These are phyloP conservation scores for Apium graveolens DNA, from an alignment of 129 eudicot genomes.

Conservation along the genomic window DNA sequence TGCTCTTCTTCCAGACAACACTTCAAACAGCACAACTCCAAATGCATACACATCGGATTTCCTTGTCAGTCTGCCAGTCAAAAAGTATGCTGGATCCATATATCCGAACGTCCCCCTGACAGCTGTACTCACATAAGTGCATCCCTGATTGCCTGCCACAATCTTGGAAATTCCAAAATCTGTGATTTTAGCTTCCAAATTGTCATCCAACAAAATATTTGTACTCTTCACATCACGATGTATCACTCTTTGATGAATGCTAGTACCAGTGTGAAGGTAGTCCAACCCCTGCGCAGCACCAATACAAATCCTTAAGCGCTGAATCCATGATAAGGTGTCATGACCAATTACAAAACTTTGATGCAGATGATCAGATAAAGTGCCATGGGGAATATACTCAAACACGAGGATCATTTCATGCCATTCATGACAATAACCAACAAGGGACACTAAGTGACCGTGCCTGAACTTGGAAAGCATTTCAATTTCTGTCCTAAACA, in stretches of 20 bases:
- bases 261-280: constrained; percentile 40
- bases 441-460: constrained; percentile 32
- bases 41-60: constrained; percentile 40
- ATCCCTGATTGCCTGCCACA: constrained; percentile 1
- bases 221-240: constrained; percentile 45
- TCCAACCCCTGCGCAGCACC: constrained; percentile 53
- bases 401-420: constrained; percentile 36
- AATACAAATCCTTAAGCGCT: constrained; percentile 30
- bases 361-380: constrained; percentile 31
- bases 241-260: constrained; percentile 30
- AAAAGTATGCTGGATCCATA: constrained; percentile 42
- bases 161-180: constrained; percentile 51
- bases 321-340: constrained; percentile 30
- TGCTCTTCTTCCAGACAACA: constrained; percentile 38
- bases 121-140: constrained; percentile 25
- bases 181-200: constrained; percentile 26
- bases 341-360: not conserved
- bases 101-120: constrained; percentile 52
- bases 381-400: constrained; percentile 36
- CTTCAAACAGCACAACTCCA: constrained; percentile 39
- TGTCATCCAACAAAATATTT: constrained; percentile 39
- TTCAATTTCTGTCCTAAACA: constrained; percentile 41
- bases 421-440: constrained; percentile 34
- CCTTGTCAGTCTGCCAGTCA: constrained; percentile 28
- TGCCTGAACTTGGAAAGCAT: constrained; percentile 40